Base-by-base conservation (phyloP, 768 basidiomycete species). In the Russula emetica region DNA sequence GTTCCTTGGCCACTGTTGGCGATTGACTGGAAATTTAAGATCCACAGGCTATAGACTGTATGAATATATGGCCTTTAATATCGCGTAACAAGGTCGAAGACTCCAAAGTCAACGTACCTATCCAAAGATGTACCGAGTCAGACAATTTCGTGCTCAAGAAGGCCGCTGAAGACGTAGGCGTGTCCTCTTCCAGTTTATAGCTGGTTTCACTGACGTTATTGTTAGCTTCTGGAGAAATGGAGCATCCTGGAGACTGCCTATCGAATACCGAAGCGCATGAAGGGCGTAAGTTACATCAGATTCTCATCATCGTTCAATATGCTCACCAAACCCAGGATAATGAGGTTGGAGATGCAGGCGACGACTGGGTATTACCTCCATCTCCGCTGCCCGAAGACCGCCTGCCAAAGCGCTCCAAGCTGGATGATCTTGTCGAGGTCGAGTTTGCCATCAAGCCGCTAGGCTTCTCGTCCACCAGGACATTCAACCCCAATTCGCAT, bases 1-100 rank as follows among this genome's bases (percentile, higher is more conserved):
- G 89, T 77, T 58, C 42, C 47, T 57, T 34, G 16, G 20, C 7
- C 13, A 38, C 14, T 28, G 45, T 3, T 16, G 44, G 64, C 5
- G 28, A 61, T 28, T 28, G 22, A 40, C n/a, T 18, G 38, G 45
- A 42, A 24, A 24, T 24, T 55, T 40, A 52, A 10, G 8, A 34
- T 44, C 7, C 54, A 26, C 68, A 90, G 88, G 77, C 84, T 6
- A 75, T 92, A 61, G 79, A 85, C 68, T 85, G 84, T 70, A 85
- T 92, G 82, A 71, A 75, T 57, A 79, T 76, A 9, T 98, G 94
- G 94, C 91, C 92, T 0, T 76, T 97, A 40, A 78, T 90, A 55
- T 85, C 86, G 49, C 83, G 90, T 60, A 98, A 97, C 78, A 98
- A 98, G 75, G 86, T 98, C 32, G 90, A 94, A 62, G 93, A 94